phyloP scores from a whole-genome alignment of 345 rosid genomes.

The Eutrema heterophyllum region DNA sequence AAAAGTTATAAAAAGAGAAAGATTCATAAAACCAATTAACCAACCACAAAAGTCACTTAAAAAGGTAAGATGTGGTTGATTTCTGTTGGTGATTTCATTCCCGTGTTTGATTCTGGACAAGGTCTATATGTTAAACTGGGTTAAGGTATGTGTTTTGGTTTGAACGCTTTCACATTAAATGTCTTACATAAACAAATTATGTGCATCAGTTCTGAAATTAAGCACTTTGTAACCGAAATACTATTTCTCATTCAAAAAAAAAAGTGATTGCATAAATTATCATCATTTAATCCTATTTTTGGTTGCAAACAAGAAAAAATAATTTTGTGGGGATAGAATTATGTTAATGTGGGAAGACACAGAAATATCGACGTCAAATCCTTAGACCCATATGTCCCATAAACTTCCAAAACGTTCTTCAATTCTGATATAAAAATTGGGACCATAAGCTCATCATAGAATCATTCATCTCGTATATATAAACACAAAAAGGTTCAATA shows the following conservation, averaged over 20 bases:
- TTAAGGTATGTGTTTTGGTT: neutral
- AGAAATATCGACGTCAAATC: constrained; percentile 25
- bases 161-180: neutral
- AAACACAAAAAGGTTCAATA: constrained; percentile 29
- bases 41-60: no score
- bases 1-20: no score
- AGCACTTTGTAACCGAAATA: neutral
- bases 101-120: neutral
- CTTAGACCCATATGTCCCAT: constrained; percentile 30
- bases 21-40: no score
- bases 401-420: constrained; percentile 32
- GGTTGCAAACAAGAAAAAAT: constrained; percentile 14
- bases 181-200: neutral
- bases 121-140: no score
- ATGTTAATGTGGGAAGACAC: constrained; percentile 28
- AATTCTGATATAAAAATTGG: constrained; percentile 24
- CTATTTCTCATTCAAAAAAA: neutral
- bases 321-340: constrained; percentile 19
- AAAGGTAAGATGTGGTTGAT: neutral
- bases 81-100: neutral
- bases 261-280: neutral
- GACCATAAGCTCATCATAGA: constrained; percentile 27
- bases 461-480: constrained; percentile 27
- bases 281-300: neutral
- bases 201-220: neutral